phyloP scores from a whole-genome alignment of 805 yeast species.

The Hanseniaspora vineae region DNA sequence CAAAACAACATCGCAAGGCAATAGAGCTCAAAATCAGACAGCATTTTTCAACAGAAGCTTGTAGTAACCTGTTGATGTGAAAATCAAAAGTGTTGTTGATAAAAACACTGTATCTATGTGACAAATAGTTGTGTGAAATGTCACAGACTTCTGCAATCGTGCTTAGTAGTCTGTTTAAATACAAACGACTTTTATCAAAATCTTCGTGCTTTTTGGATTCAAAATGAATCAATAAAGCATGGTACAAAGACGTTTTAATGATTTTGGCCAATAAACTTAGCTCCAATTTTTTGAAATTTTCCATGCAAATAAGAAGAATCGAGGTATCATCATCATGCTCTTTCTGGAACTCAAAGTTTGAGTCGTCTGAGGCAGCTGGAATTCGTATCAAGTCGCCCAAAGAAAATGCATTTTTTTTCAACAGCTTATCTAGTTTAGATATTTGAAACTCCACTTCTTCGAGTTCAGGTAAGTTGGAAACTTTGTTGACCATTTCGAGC shows the following conservation, averaged over 20 bases:
- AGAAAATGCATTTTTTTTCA: not conserved
- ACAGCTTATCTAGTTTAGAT: not conserved
- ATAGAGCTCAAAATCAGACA: constrained; percentile 2
- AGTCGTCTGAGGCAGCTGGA: not conserved
- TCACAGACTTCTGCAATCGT: not conserved
- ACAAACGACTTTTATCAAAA: not conserved
- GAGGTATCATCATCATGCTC: no score
- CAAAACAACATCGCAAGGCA: constrained; percentile 3
- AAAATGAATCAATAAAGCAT: not conserved
- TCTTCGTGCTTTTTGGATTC: not conserved
- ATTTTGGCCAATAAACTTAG: constrained; percentile 1
- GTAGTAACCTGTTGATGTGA: constrained; percentile 5
- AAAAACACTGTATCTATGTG: not conserved
- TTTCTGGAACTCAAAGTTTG: no score
- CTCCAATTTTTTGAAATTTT: constrained; percentile 3
- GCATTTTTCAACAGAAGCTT: constrained; percentile 2
- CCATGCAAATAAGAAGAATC: not conserved
- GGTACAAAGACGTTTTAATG: constrained; percentile 1
- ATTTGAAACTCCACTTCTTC: not conserved
- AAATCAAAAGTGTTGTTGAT: constrained; percentile 1
- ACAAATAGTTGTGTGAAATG: constrained; percentile 3
- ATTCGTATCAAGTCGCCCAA: not conserved
- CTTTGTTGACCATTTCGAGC: constrained; percentile 1
- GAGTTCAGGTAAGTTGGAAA: not conserved
- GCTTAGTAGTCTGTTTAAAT: not conserved